Percentiles rank a stretch among this genome's conserved stretches.
These are phyloP conservation scores for Vigna hirtella DNA, from an alignment of 306 rosid genomes.

Conservation along the genomic window DNA sequence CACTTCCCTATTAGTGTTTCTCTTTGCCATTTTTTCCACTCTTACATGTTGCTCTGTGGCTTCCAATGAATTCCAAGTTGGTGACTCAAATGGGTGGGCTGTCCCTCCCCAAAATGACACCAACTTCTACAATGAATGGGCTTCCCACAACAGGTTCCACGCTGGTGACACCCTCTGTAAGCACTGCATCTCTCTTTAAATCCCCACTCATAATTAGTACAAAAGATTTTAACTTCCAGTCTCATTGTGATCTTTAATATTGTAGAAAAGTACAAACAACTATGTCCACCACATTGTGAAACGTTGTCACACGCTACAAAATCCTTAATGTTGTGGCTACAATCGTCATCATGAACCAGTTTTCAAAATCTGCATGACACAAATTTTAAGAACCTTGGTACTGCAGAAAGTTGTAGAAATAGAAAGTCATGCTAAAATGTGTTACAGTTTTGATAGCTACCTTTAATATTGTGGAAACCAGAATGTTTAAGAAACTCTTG, in stretches of 20 bases:
- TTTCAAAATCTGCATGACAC: too few relatives aligned
- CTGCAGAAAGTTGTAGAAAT: too few relatives aligned
- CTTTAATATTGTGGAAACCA: background rate
- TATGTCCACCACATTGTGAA: background rate
- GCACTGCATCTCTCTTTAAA: conserved; percentile 26
- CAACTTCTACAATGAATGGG: conserved; percentile 77
- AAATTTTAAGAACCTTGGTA: too few relatives aligned
- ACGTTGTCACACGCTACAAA: background rate
- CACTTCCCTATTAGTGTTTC: conserved; percentile 36
- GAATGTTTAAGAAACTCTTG: background rate
- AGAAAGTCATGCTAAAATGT: background rate
- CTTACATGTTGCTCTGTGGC: conserved; percentile 38
- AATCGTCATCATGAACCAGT: too few relatives aligned
- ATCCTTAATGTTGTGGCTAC: background rate
- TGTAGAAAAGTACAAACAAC: background rate
- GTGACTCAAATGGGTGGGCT: conserved; percentile 73
- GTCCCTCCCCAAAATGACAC: conserved; percentile 76
- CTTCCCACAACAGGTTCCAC: conserved; percentile 77
- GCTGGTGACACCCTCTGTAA: conserved; percentile 70
- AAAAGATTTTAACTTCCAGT: background rate
- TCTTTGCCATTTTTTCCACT: conserved; percentile 38
- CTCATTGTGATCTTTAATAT: background rate
- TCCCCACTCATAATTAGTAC: background rate
- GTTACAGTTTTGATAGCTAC: background rate
- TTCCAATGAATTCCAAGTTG: conserved; percentile 76